These are phyloP conservation scores for Fusarium chaquense DNA, from an alignment of 2,329 filamentous ascomycete species.

Conservation along the genomic window DNA sequence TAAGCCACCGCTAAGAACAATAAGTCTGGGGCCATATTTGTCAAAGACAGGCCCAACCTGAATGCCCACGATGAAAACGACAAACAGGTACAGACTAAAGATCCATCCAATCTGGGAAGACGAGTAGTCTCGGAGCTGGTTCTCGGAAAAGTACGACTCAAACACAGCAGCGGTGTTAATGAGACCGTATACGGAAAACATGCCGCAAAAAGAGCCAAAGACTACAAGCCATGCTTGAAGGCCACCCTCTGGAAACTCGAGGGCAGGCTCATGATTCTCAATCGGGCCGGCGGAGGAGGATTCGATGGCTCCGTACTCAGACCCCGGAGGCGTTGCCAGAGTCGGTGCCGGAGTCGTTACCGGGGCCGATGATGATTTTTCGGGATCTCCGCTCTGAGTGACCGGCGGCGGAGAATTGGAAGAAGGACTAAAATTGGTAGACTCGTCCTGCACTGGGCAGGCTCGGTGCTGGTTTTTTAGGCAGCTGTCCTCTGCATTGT, in stretches of 20 bases:
- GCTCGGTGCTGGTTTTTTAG: slow-evolving; percentile 45
- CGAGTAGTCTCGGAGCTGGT: slow-evolving; percentile 77
- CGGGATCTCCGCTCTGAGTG: slow-evolving; percentile 8
- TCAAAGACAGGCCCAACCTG: slow-evolving; percentile 88
- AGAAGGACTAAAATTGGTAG: slow-evolving; percentile 11
- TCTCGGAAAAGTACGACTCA: slow-evolving; percentile 78
- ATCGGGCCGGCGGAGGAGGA: background rate
- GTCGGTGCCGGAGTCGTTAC: slow-evolving; percentile 7
- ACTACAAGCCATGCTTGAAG: slow-evolving; percentile 76
- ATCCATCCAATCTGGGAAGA: slow-evolving; percentile 85
- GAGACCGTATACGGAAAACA: slow-evolving; percentile 73
- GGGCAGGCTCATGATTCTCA: background rate
- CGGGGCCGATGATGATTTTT: slow-evolving; percentile 14
- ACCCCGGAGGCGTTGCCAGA: slow-evolving; percentile 6
- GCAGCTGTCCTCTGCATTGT: slow-evolving; percentile 51
- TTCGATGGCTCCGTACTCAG: slow-evolving; percentile 27
- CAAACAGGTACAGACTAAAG: slow-evolving; percentile 82
- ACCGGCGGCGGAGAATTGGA: background rate
- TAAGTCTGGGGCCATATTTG: slow-evolving; percentile 73
- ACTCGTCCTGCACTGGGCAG: slow-evolving; percentile 16
- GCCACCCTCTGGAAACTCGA: slow-evolving; percentile 68
- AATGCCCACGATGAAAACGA: slow-evolving; percentile 84
- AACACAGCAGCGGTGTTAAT: slow-evolving; percentile 70
- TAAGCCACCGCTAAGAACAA: slow-evolving; percentile 74
- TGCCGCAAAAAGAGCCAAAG: slow-evolving; percentile 74